These are phyloP conservation scores for Alternaria consortialis DNA, from an alignment of 2,329 filamentous ascomycete species.

Conservation along the genomic window DNA sequence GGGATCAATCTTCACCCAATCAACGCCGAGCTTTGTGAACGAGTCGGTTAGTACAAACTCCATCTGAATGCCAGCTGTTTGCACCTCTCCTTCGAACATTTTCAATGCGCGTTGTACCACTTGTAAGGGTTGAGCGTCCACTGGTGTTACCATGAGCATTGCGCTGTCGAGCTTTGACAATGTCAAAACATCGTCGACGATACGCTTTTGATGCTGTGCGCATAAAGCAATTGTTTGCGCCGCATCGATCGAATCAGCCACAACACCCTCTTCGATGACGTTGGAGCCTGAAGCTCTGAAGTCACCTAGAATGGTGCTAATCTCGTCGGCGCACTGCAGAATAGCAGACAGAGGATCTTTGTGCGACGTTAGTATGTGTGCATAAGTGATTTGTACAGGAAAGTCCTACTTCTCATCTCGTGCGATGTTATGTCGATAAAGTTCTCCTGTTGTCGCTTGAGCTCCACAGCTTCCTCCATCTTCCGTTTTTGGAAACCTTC, in stretches of 20 bases:
- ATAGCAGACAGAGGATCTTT: slow-evolving; percentile 73
- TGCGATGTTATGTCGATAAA: slow-evolving; percentile 83
- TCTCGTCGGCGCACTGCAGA: slow-evolving; percentile 79
- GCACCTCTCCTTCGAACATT: slow-evolving; percentile 80
- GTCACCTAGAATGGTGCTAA: slow-evolving; percentile 61
- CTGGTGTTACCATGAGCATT: slow-evolving; percentile 75
- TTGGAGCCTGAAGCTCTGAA: slow-evolving; percentile 59
- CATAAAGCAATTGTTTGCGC: slow-evolving; percentile 81
- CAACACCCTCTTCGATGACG: slow-evolving; percentile 56
- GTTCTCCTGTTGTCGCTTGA: slow-evolving; percentile 82
- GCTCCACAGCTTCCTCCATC: slow-evolving; percentile 80
- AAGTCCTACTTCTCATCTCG: slow-evolving; percentile 70
- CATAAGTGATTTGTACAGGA: background rate
- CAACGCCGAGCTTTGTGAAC: slow-evolving; percentile 65
- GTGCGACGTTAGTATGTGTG: background rate
- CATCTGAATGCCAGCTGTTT: slow-evolving; percentile 73
- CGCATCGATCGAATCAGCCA: slow-evolving; percentile 73
- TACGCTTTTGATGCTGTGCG: slow-evolving; percentile 77
- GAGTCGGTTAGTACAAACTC: slow-evolving; percentile 70
- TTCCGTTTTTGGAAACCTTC: slow-evolving; percentile 81
- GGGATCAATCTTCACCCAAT: slow-evolving; percentile 77
- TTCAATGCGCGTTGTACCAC: slow-evolving; percentile 74
- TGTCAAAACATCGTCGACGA: slow-evolving; percentile 59
- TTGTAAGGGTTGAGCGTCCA: slow-evolving; percentile 71
- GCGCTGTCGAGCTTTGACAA: slow-evolving; percentile 73